Evolutionary conservation across 192 early-diverging fungal species (phyloP).

Genomic region (Dissophora ornata): DNA sequence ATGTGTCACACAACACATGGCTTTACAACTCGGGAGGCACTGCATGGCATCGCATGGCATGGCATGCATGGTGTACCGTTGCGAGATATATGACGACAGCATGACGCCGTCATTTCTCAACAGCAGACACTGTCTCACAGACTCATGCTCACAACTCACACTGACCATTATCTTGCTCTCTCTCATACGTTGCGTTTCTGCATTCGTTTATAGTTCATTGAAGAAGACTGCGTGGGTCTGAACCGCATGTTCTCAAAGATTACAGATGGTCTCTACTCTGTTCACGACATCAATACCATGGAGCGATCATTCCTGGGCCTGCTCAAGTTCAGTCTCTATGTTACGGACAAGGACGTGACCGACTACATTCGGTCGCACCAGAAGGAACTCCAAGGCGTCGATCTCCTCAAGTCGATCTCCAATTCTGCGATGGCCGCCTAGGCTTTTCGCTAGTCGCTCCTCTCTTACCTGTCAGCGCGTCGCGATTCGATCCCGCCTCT

Average conservation of each 20-base stretch:
- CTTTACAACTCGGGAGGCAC: no score
- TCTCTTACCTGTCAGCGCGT: no score
- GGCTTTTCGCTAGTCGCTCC: no score
- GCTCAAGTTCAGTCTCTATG: constrained; percentile 65
- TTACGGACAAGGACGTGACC: constrained; percentile 60
- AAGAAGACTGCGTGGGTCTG: constrained; percentile 50
- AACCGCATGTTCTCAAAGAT: constrained; percentile 55
- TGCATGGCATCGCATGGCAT: constrained; percentile 3
- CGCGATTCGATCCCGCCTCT: no score
- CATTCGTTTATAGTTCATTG: constrained; percentile 23
- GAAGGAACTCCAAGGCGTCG: constrained; percentile 40
- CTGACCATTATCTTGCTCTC: neutral
- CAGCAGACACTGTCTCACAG: no score
- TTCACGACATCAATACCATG: constrained; percentile 68
- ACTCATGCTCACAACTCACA: no score
- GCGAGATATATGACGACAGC: neutral
- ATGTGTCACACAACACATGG: no score
- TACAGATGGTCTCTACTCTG: constrained; percentile 62
- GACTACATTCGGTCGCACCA: constrained; percentile 54
- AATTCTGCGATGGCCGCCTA: constrained; percentile 22
- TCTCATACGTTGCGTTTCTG: neutral
- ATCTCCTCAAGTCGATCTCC: constrained; percentile 23
- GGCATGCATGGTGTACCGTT: neutral
- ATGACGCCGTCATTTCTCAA: no score
- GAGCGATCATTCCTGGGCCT: constrained; percentile 67